Base-by-base conservation (phyloP, 768 basidiomycete species). In the Lactarius hengduanensis region DNA sequence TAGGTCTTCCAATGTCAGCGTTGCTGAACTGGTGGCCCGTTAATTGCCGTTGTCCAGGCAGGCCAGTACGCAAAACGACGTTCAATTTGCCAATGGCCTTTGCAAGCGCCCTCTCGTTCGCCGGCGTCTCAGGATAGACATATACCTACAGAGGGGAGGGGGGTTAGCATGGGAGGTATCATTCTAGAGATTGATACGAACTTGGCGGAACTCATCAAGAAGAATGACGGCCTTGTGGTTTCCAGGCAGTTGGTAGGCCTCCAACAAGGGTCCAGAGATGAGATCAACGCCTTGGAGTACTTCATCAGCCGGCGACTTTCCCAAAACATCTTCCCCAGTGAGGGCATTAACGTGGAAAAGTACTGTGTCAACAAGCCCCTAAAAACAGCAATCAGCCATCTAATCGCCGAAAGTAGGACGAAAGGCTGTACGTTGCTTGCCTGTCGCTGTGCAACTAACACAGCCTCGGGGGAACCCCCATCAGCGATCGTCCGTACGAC, bases 201-300 rank as follows among this genome's bases (percentile, higher is more conserved):
- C 91, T 82, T 92, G 90, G 47, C 90, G 81, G 73, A 84, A 88
- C 69, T 91, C 86, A 71, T 94, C 92, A 47, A 95, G 77, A 41
- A 94, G 77, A 6, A 89, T 77, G 13, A 93, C 77, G 10, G 84
- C 79, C 71, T 83, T 86, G 26, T 75, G 76, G 3, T 77, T 69
- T 9, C 64, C 74, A 30, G 74, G 76, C n/a, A 88, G 57, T 28
- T 87, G 74, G 75, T 82, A 90, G 18, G 81, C 82, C 58, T 90
- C 87, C 1, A 85, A 76, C 36, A 85, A 72, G 1, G 84, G 81
- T 0, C 89, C 89, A 2, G 82, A 75, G 43, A 91, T 82, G 34
- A 85, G 74, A 69, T 89, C 87, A 7, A 81, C 71, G 10, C 90
- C 90, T 72, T 89, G 80, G 1, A 91, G 74, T 5, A 80, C 69